phyloP scores from a whole-genome alignment of 2,329 filamentous ascomycete genomes.

The Pseudocercospora macadamiae region DNA sequence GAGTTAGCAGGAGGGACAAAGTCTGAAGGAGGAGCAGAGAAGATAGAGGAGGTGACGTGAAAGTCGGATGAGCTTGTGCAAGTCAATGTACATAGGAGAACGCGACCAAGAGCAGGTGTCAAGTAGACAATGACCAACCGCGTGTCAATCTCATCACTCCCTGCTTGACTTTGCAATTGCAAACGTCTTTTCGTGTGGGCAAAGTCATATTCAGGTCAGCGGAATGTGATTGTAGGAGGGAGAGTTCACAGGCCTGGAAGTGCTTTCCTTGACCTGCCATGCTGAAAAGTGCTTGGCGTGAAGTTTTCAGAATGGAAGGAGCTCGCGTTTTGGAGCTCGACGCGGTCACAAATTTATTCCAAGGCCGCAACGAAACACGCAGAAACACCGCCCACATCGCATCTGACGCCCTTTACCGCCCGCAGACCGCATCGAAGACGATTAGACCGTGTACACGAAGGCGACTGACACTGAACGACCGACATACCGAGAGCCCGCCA shows the following conservation, averaged over 20 bases:
- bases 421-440: not conserved
- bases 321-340: constrained; percentile 4
- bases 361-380: constrained; percentile 1
- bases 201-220: too few relatives aligned
- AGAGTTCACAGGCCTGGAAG: not conserved
- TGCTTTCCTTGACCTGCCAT: too few relatives aligned
- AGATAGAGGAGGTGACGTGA: not conserved
- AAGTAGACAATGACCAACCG: too few relatives aligned
- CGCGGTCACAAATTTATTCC: constrained; percentile 7
- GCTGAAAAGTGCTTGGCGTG: not conserved
- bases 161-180: too few relatives aligned
- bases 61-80: not conserved
- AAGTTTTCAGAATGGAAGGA: not conserved
- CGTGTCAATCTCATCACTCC: too few relatives aligned
- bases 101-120: too few relatives aligned
- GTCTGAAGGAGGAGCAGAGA: not conserved
- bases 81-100: not conserved
- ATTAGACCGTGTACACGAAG: too few relatives aligned
- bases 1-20: not conserved
- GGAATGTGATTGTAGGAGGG: not conserved
- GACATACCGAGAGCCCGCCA: constrained; percentile 45
- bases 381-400: not conserved
- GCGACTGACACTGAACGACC: not conserved
- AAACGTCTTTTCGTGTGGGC: too few relatives aligned
- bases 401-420: not conserved